These are phyloP conservation scores for Firmiana major DNA, from an alignment of 345 rosid genomes.

Conservation along the genomic window DNA sequence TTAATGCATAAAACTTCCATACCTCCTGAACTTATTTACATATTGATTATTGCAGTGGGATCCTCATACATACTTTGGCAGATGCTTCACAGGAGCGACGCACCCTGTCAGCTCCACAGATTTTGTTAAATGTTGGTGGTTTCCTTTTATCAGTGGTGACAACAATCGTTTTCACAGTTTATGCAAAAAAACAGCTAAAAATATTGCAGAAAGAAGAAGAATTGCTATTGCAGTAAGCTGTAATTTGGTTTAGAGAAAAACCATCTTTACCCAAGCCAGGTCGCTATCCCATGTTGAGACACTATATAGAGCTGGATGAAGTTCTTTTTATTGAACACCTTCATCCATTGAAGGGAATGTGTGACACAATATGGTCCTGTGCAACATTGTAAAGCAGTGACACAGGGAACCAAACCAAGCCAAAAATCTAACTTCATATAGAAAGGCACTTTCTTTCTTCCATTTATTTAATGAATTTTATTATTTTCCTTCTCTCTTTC, in stretches of 20 bases:
- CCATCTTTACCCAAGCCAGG: slow-evolving; percentile 1
- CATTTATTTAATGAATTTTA: not conserved
- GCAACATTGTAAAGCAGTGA: not conserved
- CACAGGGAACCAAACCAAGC: not conserved
- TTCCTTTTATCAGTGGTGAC: slow-evolving; percentile 64
- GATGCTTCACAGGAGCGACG: slow-evolving; percentile 77
- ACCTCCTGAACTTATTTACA: slow-evolving; percentile 2
- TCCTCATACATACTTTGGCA: slow-evolving; percentile 70
- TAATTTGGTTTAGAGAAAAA: not conserved
- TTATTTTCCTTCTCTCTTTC: slow-evolving; percentile 11
- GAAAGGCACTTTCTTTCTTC: slow-evolving; percentile 12
- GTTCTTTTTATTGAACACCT: slow-evolving; percentile 30
- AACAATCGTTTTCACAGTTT: slow-evolving; percentile 65
- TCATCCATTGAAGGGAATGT: slow-evolving; percentile 26
- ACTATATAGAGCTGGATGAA: slow-evolving; percentile 19
- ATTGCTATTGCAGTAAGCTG: slow-evolving; percentile 35
- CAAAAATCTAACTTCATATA: slow-evolving; percentile 30
- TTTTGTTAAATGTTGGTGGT: slow-evolving; percentile 67
- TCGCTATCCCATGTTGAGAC: slow-evolving; percentile 1
- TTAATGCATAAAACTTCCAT: not conserved
- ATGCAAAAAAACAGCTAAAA: slow-evolving; percentile 78
- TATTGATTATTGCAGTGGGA: slow-evolving; percentile 61
- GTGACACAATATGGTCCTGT: not conserved
- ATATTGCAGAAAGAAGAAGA: slow-evolving; percentile 56
- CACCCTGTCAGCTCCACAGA: slow-evolving; percentile 66